Percentiles rank a stretch among this genome's conserved stretches.
Conservation (phyloP, 2,329 filamentous ascomycete species). For the Aspergillus hortae region DNA sequence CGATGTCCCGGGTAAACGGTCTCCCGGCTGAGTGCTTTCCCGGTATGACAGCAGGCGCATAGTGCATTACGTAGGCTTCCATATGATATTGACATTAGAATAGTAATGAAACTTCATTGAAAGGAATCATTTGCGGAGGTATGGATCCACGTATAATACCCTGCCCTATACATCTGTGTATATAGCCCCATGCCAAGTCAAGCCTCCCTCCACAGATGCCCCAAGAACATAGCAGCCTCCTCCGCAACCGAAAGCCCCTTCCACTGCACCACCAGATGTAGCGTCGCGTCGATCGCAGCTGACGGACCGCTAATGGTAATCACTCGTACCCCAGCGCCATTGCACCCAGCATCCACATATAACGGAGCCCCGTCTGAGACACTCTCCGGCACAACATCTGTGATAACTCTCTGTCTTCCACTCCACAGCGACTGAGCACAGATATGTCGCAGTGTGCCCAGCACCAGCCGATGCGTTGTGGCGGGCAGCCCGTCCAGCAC, state of each 20-base stretch:
- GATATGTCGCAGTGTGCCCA: neutral
- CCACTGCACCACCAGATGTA: neutral
- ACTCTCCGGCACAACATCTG: neutral
- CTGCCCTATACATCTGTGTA: neutral
- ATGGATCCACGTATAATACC: neutral
- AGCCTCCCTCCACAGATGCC: neutral
- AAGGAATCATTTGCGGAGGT: neutral
- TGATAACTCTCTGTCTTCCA: neutral
- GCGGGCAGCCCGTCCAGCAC: neutral
- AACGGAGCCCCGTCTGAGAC: neutral
- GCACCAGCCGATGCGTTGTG: neutral
- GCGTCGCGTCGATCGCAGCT: neutral
- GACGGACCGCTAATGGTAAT: neutral
- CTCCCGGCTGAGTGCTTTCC: neutral
- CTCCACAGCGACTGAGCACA: neutral
- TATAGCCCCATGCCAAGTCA: neutral
- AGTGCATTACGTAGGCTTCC: neutral
- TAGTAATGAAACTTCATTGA: neutral
- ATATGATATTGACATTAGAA: neutral
- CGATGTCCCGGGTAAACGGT: neutral
- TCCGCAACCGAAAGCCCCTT: neutral
- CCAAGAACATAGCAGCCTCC: conserved; percentile 3
- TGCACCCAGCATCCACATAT: neutral
- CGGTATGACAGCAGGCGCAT: neutral
- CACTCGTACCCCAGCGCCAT: neutral